Evolutionary conservation across 306 rosid genomes (phyloP).

Genomic region (Leucaena leucocephala): DNA sequence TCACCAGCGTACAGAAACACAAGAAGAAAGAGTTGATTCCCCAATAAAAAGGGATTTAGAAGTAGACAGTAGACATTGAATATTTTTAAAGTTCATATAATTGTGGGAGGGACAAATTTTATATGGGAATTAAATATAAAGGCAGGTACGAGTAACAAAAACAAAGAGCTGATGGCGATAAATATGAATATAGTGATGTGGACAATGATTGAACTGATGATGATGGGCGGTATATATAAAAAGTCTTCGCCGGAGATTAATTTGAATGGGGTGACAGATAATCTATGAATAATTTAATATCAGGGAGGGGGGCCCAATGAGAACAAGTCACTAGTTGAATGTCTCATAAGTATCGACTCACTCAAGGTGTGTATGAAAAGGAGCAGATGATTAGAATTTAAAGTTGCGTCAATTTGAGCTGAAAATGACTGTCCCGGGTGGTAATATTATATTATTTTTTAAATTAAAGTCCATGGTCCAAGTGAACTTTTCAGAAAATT

Average conservation of each 20-base stretch:
- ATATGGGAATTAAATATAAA: slow-evolving; percentile 29
- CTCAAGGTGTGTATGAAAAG: neutral
- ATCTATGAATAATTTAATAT: slow-evolving; percentile 33
- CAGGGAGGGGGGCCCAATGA: slow-evolving; percentile 33
- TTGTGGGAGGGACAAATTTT: slow-evolving; percentile 18
- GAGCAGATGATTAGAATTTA: neutral
- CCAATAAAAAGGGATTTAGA: slow-evolving; percentile 25
- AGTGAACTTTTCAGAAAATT: neutral
- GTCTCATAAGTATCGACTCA: neutral
- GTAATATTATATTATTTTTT: neutral
- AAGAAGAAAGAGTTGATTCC: slow-evolving; percentile 30
- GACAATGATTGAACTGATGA: slow-evolving; percentile 57
- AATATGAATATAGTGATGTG: neutral
- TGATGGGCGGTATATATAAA: slow-evolving; percentile 41
- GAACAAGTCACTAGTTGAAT: slow-evolving; percentile 33
- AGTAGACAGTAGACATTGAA: slow-evolving; percentile 36
- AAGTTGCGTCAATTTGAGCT: neutral
- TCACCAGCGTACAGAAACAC: slow-evolving; percentile 49
- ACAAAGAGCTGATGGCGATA: slow-evolving; percentile 1
- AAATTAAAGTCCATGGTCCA: neutral
- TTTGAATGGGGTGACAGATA: slow-evolving; percentile 53
- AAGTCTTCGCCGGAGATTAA: slow-evolving; percentile 41
- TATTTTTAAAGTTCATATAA: slow-evolving; percentile 5
- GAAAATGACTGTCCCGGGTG: neutral
- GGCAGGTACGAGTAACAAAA: slow-evolving; percentile 30